phyloP scores from a whole-genome alignment of 1,139 yeast genomes.

The Pneumocystis murina region DNA sequence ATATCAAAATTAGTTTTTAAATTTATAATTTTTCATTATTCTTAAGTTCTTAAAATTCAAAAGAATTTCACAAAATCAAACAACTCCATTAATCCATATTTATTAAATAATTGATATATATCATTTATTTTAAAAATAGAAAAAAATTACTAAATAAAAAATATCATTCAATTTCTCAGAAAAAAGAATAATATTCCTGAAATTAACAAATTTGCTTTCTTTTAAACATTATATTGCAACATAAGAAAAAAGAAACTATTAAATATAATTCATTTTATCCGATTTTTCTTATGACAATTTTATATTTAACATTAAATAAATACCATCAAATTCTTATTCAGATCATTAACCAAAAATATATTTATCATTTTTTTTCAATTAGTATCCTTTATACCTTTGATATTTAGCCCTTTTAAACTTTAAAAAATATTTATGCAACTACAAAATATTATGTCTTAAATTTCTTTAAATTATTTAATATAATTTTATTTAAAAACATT shows the following conservation, averaged over 20 bases:
- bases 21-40: background rate
- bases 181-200: background rate
- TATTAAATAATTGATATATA: background rate
- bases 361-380: too few species aligned
- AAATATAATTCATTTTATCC: background rate
- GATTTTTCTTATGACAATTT: too few species aligned
- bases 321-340: background rate
- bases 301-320: background rate
- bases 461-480: background rate
- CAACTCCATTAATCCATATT: background rate
- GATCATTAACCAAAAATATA: background rate
- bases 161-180: background rate
- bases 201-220: too few species aligned
- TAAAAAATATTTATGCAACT: too few species aligned
- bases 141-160: background rate
- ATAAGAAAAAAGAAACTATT: background rate
- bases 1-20: background rate
- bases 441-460: too few species aligned
- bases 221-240: background rate
- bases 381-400: background rate
- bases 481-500: background rate
- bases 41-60: background rate
- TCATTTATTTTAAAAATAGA: background rate
- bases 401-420: too few species aligned
- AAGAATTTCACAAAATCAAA: background rate